Base-by-base conservation (phyloP, 495 filamentous ascomycete genomes). In the Annulohypoxylon stygium region DNA sequence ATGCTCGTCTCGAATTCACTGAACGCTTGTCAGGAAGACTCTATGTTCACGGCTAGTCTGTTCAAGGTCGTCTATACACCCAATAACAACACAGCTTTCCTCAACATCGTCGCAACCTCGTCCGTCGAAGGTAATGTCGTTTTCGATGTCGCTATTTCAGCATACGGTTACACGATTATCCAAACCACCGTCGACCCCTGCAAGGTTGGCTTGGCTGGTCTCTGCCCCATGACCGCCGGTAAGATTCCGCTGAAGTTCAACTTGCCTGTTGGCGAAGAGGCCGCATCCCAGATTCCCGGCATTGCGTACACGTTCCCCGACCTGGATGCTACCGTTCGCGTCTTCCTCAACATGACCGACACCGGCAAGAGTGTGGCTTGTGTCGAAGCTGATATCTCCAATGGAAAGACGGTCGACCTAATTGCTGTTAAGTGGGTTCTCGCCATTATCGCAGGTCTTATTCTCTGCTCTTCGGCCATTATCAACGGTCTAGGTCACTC, bases 161-260 rank as follows among this genome's bases (percentile, higher is more conserved):
- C 93, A 14, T 98, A 98, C 79, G 95, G 95, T 70, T 93, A 91
- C 82, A 82, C 82, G 14, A 88, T 90, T 60, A 79, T 94, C 60
- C 81, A 81, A 45, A 83, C 89, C 68, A 88, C 83, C 2, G 73
- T 98, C 60, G 81, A 97, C 79, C 96, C 95, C 18, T 99, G 96
- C 87, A 79, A 86, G 2, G 80, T 86, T 69, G 82, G 87, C 45
- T 81, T 97, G 48, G 79, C 84, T 64, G 95, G 95, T 64, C 86
- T 99, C 78, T 99, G 96, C 82, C 95, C 95, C 53, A 99, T 99
- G 96, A 90, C 88, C 30, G 87, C 94, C 2, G 95, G 94, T 76
- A 89, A 91, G 69, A 91, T 98, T 80, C 85, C 91, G 70, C 85
- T 97, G 39, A 84, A 88, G 20, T 91, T 92, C 72, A 92, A 91